A percentile compares a stretch with the other conserved stretches of the same genome.
These are phyloP conservation scores for Acorus calamus DNA, from an alignment of 106 monocot species.

Conservation along the genomic window DNA sequence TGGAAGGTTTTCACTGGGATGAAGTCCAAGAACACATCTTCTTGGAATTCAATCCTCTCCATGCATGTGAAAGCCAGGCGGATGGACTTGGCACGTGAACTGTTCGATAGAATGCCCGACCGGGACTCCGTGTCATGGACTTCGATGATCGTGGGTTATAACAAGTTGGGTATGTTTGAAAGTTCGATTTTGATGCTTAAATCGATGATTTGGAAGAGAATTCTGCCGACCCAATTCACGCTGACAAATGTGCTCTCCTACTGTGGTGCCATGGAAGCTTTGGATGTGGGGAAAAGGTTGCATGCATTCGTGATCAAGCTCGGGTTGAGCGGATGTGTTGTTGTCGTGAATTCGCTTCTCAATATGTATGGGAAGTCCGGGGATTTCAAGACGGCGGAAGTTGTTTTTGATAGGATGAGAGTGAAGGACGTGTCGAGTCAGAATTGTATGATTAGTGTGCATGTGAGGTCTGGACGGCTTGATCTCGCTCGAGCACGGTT, in stretches of 20 bases:
- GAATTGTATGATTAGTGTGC: slow-evolving; percentile 70
- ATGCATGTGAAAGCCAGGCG: slow-evolving; percentile 51
- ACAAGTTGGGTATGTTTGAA: slow-evolving; percentile 30
- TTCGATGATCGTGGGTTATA: slow-evolving; percentile 59
- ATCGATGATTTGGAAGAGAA: slow-evolving; percentile 39
- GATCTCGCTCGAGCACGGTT: slow-evolving; percentile 48
- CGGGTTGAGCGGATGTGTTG: slow-evolving; percentile 45
- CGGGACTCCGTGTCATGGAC: slow-evolving; percentile 86
- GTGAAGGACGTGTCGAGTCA: slow-evolving; percentile 53
- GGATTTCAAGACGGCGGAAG: slow-evolving; percentile 26
- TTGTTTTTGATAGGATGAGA: slow-evolving; percentile 63
- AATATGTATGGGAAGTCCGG: slow-evolving; percentile 80
- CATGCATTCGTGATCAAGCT: slow-evolving; percentile 80
- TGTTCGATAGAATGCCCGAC: slow-evolving; percentile 69
- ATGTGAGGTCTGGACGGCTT: slow-evolving; percentile 41
- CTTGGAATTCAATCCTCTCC: slow-evolving; percentile 76
- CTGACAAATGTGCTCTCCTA: slow-evolving; percentile 74
- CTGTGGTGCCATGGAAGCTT: slow-evolving; percentile 23
- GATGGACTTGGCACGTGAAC: slow-evolving; percentile 9
- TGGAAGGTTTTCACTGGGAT: slow-evolving; percentile 55
- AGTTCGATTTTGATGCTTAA: slow-evolving; percentile 31
- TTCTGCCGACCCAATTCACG: slow-evolving; percentile 54
- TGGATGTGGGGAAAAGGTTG: slow-evolving; percentile 43
- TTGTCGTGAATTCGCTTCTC: slow-evolving; percentile 62
- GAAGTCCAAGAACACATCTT: slow-evolving; percentile 45